A percentile compares a stretch with the other conserved stretches of the same genome.
Evolutionary conservation across 441 rosid genomes (phyloP).

Genomic region (Bocquillonia castaneifolia): DNA sequence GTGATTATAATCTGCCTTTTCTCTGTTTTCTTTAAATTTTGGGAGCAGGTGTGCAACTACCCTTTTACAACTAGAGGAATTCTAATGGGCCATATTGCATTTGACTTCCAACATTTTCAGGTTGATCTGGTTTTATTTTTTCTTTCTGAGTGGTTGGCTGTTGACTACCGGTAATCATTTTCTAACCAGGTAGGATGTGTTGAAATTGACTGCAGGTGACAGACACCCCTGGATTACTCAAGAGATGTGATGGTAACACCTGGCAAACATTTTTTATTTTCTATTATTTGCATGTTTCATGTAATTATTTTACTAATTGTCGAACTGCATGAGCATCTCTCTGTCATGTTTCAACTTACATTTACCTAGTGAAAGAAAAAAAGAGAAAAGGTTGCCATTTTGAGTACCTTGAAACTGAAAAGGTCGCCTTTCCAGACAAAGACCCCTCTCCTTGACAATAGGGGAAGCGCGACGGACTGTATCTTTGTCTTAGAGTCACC

Average conservation of each 20-base stretch:
- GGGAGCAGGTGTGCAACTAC: slow-evolving; percentile 75
- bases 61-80: slow-evolving; percentile 97
- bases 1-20: slow-evolving; percentile 10
- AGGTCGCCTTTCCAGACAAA: too few relatives aligned
- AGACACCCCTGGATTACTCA: slow-evolving; percentile 91
- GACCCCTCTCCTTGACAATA: too few relatives aligned
- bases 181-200: slow-evolving; percentile 13
- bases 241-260: slow-evolving; percentile 73
- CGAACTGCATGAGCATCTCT: background rate
- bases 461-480: too few relatives aligned
- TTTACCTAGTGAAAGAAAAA: too few relatives aligned
- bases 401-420: too few relatives aligned
- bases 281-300: background rate
- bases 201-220: slow-evolving; percentile 58
- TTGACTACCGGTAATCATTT: slow-evolving; percentile 13
- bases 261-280: background rate
- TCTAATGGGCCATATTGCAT: slow-evolving; percentile 83
- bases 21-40: slow-evolving; percentile 3
- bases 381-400: too few relatives aligned
- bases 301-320: background rate
- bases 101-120: slow-evolving; percentile 70
- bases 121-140: slow-evolving; percentile 28
- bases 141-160: background rate
- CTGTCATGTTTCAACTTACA: too few relatives aligned
- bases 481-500: too few relatives aligned